Base-by-base conservation (phyloP, 805 yeast species). In the Nakazawaea wyomingensis region DNA sequence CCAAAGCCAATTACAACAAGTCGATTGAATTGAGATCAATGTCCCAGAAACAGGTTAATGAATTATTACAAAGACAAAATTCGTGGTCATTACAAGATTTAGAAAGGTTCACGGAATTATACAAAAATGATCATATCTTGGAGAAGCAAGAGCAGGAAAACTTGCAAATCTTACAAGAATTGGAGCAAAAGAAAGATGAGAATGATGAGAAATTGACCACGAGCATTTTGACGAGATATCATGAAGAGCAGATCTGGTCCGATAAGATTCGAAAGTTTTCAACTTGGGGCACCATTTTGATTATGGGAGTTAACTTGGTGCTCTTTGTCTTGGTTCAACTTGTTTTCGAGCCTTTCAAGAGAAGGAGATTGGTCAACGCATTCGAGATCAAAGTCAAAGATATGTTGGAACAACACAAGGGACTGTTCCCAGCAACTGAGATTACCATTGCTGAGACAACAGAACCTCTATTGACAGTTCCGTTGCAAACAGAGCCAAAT, bases 211-310 rank as follows among this genome's bases (percentile, higher is more conserved):
- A 72, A 44, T 64, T 89, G 37, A 81, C 88, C 14, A 80, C 80
- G 44, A 82, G 86, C 46, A 93, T 93, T 14, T 68, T 91, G 55
- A 80, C 89, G 2, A 69, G 98, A 52, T 93, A 93, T 55, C 96
- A 91, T 49, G 98, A 93, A 59, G 99, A 93, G 56, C 98, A 93
- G 61, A 79, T 93, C 6, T 93, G 99, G 98, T 87, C 96, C 2
- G 99, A 93, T 63, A 90, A 90, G 61, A 93, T 93, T 47, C 71
- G 99, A 48, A 76, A 90, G 50, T 88, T 95, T 4, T 86, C 96
- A 5, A 90, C 98, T 0, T 93, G 96, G 95, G 99, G 98, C 2
- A 93, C 99, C 0, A 80, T 93, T 72, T 66, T 82, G 4, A 69
- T 93, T 34, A 88, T 90, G 95, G 93, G 88, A 1, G 74, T 88